Evolutionary conservation across 495 filamentous ascomycete species (phyloP), one percentile per base, ranked within the genome.

Genomic region (Penicillium parvum): DNA sequence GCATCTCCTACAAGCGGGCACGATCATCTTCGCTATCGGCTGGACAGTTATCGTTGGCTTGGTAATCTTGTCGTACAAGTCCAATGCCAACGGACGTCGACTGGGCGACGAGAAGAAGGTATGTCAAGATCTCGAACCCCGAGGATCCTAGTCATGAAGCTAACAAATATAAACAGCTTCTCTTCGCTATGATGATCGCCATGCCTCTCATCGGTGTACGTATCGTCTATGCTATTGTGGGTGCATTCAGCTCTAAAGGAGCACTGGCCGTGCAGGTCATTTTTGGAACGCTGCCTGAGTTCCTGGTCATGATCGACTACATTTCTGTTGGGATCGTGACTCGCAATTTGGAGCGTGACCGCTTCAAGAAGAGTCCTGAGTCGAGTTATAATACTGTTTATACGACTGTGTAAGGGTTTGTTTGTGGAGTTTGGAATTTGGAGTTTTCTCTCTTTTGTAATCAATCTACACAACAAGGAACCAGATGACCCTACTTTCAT

Each of bases 251-350:
- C 12, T 40, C 36, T 19, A 16, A 25, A 14, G 25, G 28, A 9
- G 18, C 30, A 23, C 15, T 57, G 19, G 37, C 45, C 4, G 45
- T 47, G 5, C 28, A 35, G 10, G 45, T 50, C 5, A 44, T 57
- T 26, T 45, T 57, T 22, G 49, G 49, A 11, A 43, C 35, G 1
- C 1, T 57, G 9, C 45, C 53, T 1, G 53, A 57, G 38, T 57
- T 49, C 16, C 39, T 57, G 12, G 30, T 40, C 11, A 50, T 53
- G 49, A 49, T 49, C 12, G 34, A 7, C 18, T 57, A 47, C 28
- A n/a, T 53, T 11, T 27, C 32, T 18, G 49, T 16, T 11, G 49
- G 49, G 0, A 18, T 56, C 8, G 23, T 49, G 9, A 52, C 49
- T 17, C 36, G 37, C 4, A 47, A 43, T 33, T n/a, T 55, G 37